Conservation (phyloP, 495 filamentous ascomycete genomes). For the Xylona heveae region DNA sequence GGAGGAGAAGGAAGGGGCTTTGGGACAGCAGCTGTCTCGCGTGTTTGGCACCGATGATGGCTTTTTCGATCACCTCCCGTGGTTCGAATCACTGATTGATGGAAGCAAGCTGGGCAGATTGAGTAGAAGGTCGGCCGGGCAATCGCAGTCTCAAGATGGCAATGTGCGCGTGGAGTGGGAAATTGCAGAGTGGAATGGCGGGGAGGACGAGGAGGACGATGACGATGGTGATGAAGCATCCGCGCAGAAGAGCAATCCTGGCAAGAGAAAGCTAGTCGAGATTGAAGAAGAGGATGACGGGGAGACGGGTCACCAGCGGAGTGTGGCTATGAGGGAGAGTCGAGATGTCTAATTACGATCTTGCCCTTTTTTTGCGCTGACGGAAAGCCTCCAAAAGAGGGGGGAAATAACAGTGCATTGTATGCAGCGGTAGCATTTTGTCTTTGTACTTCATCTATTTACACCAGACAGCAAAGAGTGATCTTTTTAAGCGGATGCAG, state of each 20-base stretch:
- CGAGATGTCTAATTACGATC: no score
- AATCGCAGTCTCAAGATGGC: slow-evolving; percentile 23
- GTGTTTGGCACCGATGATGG: slow-evolving; percentile 17
- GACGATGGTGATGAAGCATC: background rate
- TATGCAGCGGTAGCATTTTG: no score
- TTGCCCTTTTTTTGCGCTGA: no score
- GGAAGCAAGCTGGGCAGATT: slow-evolving; percentile 48
- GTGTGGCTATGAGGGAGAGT: no score
- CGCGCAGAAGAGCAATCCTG: background rate
- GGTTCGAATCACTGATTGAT: slow-evolving; percentile 65
- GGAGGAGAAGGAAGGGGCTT: slow-evolving; percentile 6
- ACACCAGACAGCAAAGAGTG: no score
- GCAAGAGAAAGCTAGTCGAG: slow-evolving; percentile 5
- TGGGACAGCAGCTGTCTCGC: no score
- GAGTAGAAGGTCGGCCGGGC: slow-evolving; percentile 34
- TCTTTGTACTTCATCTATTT: no score
- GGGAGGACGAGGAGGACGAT: slow-evolving; percentile 15
- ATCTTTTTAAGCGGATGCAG: no score
- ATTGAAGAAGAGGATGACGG: background rate
- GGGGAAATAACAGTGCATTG: no score
- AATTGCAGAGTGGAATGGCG: slow-evolving; percentile 53
- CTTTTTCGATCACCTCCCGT: slow-evolving; percentile 37
- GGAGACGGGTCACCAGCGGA: no score
- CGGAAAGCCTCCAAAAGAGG: no score
- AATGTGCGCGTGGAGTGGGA: slow-evolving; percentile 58